These are phyloP conservation scores for Claviceps spartinae DNA, from an alignment of 2,329 filamentous ascomycete genomes.

Conservation along the genomic window DNA sequence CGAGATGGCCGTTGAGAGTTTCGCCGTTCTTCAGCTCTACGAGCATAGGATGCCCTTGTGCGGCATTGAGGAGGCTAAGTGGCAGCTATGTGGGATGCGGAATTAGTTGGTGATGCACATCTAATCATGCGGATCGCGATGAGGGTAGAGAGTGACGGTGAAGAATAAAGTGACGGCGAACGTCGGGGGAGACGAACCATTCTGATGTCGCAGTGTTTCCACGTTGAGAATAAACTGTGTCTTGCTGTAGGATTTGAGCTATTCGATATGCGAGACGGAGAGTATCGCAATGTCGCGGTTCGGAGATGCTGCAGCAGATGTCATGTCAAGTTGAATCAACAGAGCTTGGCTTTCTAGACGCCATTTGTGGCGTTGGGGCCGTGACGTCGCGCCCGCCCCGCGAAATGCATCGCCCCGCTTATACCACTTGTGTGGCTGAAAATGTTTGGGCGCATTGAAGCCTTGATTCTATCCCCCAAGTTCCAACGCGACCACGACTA, in stretches of 20 bases:
- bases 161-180: not conserved
- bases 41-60: slow-evolving; percentile 94
- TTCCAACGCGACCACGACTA: too few relatives aligned
- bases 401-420: slow-evolving; percentile 17
- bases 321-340: too few relatives aligned
- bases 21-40: slow-evolving; percentile 97
- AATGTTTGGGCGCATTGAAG: not conserved
- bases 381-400: slow-evolving; percentile 11
- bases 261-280: not conserved
- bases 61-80: slow-evolving; percentile 79
- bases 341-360: too few relatives aligned
- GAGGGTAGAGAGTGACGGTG: not conserved
- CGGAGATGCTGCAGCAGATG: too few relatives aligned
- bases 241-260: not conserved
- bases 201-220: not conserved
- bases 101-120: not conserved
- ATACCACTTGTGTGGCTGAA: not conserved
- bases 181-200: not conserved
- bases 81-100: slow-evolving; percentile 36
- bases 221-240: not conserved
- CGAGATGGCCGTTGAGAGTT: slow-evolving; percentile 88
- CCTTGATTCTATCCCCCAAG: too few relatives aligned
- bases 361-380: too few relatives aligned
- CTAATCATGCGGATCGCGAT: not conserved
- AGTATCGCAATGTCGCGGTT: not conserved